A percentile compares a stretch with the other conserved stretches of the same genome.
Conservation (phyloP, 768 basidiomycete genomes). For the Sistotremastrum suecicum region DNA sequence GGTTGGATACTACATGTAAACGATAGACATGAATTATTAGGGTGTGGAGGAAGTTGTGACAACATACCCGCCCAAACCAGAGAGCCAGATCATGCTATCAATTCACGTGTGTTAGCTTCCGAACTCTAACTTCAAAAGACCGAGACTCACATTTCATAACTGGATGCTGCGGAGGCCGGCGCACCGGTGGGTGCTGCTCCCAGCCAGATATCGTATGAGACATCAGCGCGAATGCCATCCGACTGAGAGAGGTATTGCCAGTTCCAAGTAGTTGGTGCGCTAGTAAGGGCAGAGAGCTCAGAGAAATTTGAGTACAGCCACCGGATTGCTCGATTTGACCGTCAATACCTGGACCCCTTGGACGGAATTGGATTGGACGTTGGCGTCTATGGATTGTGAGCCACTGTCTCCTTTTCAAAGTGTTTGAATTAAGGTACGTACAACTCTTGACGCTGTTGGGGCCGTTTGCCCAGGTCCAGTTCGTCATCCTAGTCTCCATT, state of each 20-base stretch:
- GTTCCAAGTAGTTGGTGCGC: slow-evolving; percentile 36
- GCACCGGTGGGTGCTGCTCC: slow-evolving; percentile 27
- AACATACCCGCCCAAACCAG: slow-evolving; percentile 37
- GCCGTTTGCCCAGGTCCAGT: slow-evolving; percentile 36
- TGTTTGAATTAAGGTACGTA: too few species aligned
- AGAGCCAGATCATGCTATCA: slow-evolving; percentile 47
- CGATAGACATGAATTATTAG: background rate
- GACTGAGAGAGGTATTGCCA: slow-evolving; percentile 35
- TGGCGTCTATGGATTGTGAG: slow-evolving; percentile 39
- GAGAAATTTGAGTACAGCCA: background rate
- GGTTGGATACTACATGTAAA: slow-evolving; percentile 31
- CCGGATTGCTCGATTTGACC: too few species aligned
- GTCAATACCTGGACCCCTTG: slow-evolving; percentile 31
- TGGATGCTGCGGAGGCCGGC: slow-evolving; percentile 32
- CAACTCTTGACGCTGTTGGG: slow-evolving; percentile 44
- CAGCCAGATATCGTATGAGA: slow-evolving; percentile 46
- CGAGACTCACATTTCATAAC: slow-evolving; percentile 35
- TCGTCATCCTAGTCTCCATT: slow-evolving; percentile 14
- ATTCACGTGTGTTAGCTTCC: too few species aligned
- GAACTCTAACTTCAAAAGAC: background rate
- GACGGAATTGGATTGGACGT: slow-evolving; percentile 29
- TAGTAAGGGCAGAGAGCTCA: slow-evolving; percentile 26
- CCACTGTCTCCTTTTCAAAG: too few species aligned
- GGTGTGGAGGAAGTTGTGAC: too few species aligned
- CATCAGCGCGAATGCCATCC: slow-evolving; percentile 35